A percentile compares a stretch with the other conserved stretches of the same genome.
Evolutionary conservation across 2,329 filamentous ascomycete genomes (phyloP).

Genomic region (Fusarium sp.): DNA sequence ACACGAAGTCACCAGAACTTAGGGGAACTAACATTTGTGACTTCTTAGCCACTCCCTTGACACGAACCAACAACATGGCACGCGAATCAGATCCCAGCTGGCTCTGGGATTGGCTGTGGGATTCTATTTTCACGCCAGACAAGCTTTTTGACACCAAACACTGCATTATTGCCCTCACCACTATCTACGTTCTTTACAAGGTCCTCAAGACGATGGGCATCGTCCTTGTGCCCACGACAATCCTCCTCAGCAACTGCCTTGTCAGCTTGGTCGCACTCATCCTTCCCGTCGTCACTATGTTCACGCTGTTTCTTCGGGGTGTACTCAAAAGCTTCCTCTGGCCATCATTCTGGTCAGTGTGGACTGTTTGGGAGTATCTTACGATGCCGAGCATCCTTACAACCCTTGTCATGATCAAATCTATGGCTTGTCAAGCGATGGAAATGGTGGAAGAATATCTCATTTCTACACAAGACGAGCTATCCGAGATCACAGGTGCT

Average conservation of each 20-base stretch:
- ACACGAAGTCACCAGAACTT: background rate
- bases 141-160: conserved; percentile 19
- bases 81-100: background rate
- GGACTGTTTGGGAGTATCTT: conserved; percentile 1
- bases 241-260: background rate
- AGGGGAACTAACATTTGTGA: background rate
- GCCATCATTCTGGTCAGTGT: background rate
- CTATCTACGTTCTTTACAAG: background rate
- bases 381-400: background rate
- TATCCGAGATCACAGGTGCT: background rate
- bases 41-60: background rate
- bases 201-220: background rate
- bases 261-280: background rate
- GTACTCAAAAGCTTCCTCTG: background rate
- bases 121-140: conserved; percentile 4
- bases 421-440: background rate
- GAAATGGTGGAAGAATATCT: background rate
- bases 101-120: conserved; percentile 4
- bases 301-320: background rate
- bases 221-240: background rate
- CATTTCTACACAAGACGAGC: conserved; percentile 3
- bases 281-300: background rate
- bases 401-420: background rate
- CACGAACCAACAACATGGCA: background rate
- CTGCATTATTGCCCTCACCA: conserved; percentile 6